phyloP scores from a whole-genome alignment of 352 stramenopile genomes.

The Globisporangium recalcitrans region DNA sequence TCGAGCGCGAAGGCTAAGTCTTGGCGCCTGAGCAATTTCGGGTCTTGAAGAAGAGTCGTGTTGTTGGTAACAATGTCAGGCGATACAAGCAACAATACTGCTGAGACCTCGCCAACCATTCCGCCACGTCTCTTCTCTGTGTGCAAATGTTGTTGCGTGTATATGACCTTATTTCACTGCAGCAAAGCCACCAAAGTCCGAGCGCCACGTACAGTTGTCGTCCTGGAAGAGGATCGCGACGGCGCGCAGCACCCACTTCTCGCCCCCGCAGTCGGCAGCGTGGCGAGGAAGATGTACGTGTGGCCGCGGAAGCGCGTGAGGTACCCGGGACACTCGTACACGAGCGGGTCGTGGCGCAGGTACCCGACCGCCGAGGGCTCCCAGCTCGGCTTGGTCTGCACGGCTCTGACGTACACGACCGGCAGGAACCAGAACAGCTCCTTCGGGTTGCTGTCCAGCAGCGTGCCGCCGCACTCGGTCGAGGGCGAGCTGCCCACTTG shows the following conservation, averaged over 20 bases:
- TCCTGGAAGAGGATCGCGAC: conserved; percentile 94
- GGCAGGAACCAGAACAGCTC: conserved; percentile 91
- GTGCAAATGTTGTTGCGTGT: background rate
- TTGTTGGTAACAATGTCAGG: background rate
- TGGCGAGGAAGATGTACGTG: conserved; percentile 96
- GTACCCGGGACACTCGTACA: conserved; percentile 97
- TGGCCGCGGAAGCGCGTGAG: conserved; percentile 95
- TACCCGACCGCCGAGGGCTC: conserved; percentile 95
- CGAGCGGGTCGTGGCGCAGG: conserved; percentile 86
- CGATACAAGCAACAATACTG: background rate
- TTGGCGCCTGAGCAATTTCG: background rate
- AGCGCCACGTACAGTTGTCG: conserved; percentile 66
- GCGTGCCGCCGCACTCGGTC: conserved; percentile 81
- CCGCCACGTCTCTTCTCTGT: background rate
- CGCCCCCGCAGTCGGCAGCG: conserved; percentile 85
- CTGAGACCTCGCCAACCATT: background rate
- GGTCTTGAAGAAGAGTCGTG: background rate
- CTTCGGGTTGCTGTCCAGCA: conserved; percentile 94
- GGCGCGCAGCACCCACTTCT: conserved; percentile 94
- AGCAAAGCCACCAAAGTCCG: background rate
- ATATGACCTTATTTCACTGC: background rate
- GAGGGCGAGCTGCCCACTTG: conserved; percentile 76
- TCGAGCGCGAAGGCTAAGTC: conserved; percentile 25
- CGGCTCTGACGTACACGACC: conserved; percentile 95
- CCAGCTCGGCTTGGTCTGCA: conserved; percentile 91